Evolutionary conservation across 2,329 filamentous ascomycete genomes (phyloP).

Genomic region (Purpureocillium takamizusanense): DNA sequence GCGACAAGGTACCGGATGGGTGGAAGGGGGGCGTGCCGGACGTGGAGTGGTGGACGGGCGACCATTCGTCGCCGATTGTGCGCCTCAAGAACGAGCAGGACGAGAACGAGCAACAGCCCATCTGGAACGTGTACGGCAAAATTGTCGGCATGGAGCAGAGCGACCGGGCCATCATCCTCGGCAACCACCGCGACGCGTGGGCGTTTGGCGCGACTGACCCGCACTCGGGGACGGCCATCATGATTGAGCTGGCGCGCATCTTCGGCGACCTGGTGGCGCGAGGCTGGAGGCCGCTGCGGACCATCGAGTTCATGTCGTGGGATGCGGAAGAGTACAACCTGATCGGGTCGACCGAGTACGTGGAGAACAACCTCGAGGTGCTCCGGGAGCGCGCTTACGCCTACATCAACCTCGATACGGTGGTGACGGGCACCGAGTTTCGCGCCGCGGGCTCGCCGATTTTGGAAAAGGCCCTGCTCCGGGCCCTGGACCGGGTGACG

Average conservation of each 20-base stretch:
- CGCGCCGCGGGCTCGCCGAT: constrained; percentile 73
- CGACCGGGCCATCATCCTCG: constrained; percentile 78
- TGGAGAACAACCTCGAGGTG: constrained; percentile 70
- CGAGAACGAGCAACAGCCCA: constrained; percentile 69
- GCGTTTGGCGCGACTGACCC: constrained; percentile 81
- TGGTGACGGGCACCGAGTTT: constrained; percentile 67
- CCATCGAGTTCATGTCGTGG: constrained; percentile 95
- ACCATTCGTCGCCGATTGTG: constrained; percentile 64
- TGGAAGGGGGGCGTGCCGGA: constrained; percentile 76
- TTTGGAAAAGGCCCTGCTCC: constrained; percentile 62
- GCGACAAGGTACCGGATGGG: constrained; percentile 54
- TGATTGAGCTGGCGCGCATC: constrained; percentile 80
- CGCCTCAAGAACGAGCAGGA: constrained; percentile 82
- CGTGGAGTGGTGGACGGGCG: constrained; percentile 80
- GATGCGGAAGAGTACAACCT: constrained; percentile 90
- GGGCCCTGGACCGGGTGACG: constrained; percentile 63
- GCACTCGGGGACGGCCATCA: constrained; percentile 79
- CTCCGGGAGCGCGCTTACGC: constrained; percentile 69
- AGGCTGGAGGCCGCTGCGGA: constrained; percentile 88
- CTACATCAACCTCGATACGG: constrained; percentile 87
- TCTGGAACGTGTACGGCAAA: constrained; percentile 85
- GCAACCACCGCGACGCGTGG: constrained; percentile 91
- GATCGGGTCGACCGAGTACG: constrained; percentile 89
- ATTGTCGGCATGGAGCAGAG: constrained; percentile 78
- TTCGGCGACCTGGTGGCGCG: constrained; percentile 68